Evolutionary conservation across 106 monocot genomes (phyloP).

Genomic region (Acorus calamus): DNA sequence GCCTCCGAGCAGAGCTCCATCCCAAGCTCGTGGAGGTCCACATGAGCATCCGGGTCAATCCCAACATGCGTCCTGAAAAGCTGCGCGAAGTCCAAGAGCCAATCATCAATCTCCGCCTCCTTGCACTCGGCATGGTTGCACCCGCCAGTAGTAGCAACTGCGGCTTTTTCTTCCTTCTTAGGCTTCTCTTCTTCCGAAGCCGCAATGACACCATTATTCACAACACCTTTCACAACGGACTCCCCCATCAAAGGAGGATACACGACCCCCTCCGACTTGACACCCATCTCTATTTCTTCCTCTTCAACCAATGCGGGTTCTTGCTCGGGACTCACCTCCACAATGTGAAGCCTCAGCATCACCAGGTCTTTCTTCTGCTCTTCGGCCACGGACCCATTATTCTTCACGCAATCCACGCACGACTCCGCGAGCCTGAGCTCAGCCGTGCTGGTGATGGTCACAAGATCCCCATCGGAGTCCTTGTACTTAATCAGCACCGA

Average conservation of each 20-base stretch:
- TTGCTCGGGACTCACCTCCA: constrained; percentile 73
- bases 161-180: constrained; percentile 13
- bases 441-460: constrained; percentile 65
- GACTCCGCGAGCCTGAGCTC: constrained; percentile 71
- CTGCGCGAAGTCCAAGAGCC: constrained; percentile 90
- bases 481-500: constrained; percentile 77
- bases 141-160: constrained; percentile 24
- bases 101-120: constrained; percentile 90
- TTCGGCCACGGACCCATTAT: constrained; percentile 5
- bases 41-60: constrained; percentile 86
- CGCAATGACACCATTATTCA: constrained; percentile 13
- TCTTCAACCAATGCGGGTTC: constrained; percentile 57
- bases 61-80: constrained; percentile 92
- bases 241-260: constrained; percentile 14
- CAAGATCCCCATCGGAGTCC: constrained; percentile 82
- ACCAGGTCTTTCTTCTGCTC: constrained; percentile 10
- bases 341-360: constrained; percentile 65
- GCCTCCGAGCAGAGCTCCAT: constrained; percentile 96
- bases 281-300: constrained; percentile 12
- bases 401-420: constrained; percentile 16
- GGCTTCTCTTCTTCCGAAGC: constrained; percentile 14
- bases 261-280: constrained; percentile 21
- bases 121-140: constrained; percentile 73
- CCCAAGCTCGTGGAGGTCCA: constrained; percentile 88
- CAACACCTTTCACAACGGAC: neutral